Base-by-base conservation (phyloP, 495 filamentous ascomycete genomes). In the Penicillium pulvis region DNA sequence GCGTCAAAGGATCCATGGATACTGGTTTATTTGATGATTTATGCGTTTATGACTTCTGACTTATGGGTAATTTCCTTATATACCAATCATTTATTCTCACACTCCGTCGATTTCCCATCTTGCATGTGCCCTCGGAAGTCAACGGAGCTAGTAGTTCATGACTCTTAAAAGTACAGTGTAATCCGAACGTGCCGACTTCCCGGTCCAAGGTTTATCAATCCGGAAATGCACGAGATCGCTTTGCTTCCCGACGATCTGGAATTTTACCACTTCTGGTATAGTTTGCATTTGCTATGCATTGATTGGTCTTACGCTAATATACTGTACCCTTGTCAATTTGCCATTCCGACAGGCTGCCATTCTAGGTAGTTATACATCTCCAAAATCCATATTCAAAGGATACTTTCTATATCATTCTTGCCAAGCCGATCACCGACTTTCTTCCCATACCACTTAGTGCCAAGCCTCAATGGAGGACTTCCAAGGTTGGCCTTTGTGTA, bases 181-280 rank as follows among this genome's bases (percentile, higher is more conserved):
- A 45, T 53, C 53, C 42, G 24, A 48, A 39, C 60, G 66, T 69
- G 66, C 67, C 67, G 67, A 59, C 54, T 67, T 65, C 54, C 66
- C 62, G 63, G 53, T 23, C 47, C 31, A 44, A 44, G 19, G 43
- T 46, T 24, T n/a, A 17, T 46, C 6, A 46, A 1, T 46, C 50
- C 53, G 36, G 50, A 47, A 19, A 33, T 49, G 46, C 46, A 49
- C 46, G 46, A 49, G 46, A 49, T 49, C 50, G 49, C 60, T 36
- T 23, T 42, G 44, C 20, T 39, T 49, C 53, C 50, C 55, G 59
- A 55, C 16, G 33, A 30, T 70, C 67, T 70, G 57, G 67, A 70
- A 70, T 41, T 35, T 61, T 70, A 26, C 67, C 62, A 47, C 30
- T 56, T 56, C 23, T 9, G 62, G 61, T 16, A 31, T 69, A 64